Percentiles rank a stretch among this genome's conserved stretches.
phyloP scores from a whole-genome alignment of 768 basidiomycete species.

The Kwoniella europaea region DNA sequence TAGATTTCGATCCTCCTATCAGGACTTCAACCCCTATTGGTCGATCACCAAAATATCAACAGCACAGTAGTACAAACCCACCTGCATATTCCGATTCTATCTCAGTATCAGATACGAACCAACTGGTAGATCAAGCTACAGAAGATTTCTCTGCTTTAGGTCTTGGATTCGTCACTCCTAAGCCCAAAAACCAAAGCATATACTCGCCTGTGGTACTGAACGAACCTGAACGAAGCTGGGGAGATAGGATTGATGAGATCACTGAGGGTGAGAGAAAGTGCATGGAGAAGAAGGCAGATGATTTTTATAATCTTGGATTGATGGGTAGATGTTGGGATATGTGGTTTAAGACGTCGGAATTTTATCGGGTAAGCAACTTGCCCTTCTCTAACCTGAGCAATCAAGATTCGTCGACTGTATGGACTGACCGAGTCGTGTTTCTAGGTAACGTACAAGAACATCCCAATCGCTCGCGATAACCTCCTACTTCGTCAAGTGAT shows the following conservation, averaged over 20 bases:
- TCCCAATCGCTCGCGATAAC: slow-evolving; percentile 29
- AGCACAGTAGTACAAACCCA: slow-evolving; percentile 66
- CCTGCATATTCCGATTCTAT: slow-evolving; percentile 32
- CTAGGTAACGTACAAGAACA: slow-evolving; percentile 30
- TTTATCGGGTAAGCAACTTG: slow-evolving; percentile 31
- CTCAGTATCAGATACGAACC: slow-evolving; percentile 43
- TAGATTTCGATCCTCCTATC: slow-evolving; percentile 29
- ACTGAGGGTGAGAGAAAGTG: slow-evolving; percentile 7
- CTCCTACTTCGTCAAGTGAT: slow-evolving; percentile 49
- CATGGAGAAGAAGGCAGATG: slow-evolving; percentile 45
- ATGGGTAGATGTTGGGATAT: slow-evolving; percentile 51
- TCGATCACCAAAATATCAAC: slow-evolving; percentile 79
- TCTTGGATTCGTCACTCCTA: slow-evolving; percentile 13
- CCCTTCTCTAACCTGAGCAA: too few species aligned
- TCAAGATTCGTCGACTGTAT: slow-evolving; percentile 7
- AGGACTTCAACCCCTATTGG: slow-evolving; percentile 47
- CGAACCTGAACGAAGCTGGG: slow-evolving; percentile 2
- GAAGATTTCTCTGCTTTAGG: slow-evolving; percentile 23
- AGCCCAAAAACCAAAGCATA: not conserved
- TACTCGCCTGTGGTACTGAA: not conserved
- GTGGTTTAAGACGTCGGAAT: slow-evolving; percentile 44
- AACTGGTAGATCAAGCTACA: slow-evolving; percentile 18
- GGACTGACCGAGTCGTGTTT: not conserved
- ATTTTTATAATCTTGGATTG: slow-evolving; percentile 44
- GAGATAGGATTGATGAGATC: slow-evolving; percentile 18